Conservation (phyloP, 2,329 filamentous ascomycete genomes). For the Scleromitrula shiraiana region DNA sequence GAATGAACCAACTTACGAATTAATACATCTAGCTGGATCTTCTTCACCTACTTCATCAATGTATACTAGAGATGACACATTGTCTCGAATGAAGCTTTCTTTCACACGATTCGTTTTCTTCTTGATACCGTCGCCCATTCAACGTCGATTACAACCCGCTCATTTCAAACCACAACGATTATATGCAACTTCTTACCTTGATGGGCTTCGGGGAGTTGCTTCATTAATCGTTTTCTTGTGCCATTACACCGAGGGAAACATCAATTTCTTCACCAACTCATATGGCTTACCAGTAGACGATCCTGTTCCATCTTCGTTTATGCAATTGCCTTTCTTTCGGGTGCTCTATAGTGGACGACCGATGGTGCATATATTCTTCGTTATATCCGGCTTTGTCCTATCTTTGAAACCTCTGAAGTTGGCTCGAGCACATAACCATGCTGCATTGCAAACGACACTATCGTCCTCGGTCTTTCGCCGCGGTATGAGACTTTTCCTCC, state of each 20-base stretch:
- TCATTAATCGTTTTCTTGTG: constrained; percentile 41
- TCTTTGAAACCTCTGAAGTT: constrained; percentile 37
- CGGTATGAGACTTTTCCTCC: constrained; percentile 40
- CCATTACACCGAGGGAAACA: constrained; percentile 36
- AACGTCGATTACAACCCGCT: constrained; percentile 25
- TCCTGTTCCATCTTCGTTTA: constrained; percentile 30
- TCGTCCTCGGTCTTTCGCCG: constrained; percentile 41
- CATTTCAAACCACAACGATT: constrained; percentile 19
- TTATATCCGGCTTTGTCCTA: constrained; percentile 43
- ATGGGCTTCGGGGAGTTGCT: constrained; percentile 42
- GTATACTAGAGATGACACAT: not conserved
- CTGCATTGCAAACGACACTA: constrained; percentile 33
- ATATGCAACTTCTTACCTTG: constrained; percentile 37
- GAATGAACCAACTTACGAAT: constrained; percentile 4
- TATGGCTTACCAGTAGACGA: constrained; percentile 25
- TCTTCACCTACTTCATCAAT: not conserved
- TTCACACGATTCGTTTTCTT: constrained; percentile 6
- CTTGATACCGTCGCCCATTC: constrained; percentile 28
- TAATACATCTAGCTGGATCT: not conserved
- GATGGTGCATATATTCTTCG: constrained; percentile 45
- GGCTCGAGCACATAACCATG: constrained; percentile 33
- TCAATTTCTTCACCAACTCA: constrained; percentile 30
- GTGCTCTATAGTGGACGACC: constrained; percentile 39
- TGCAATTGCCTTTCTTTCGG: constrained; percentile 39
- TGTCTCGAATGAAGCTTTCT: not conserved